Conservation (phyloP, 176 grass and related monocot genomes). For the Juncus inflexus region DNA sequence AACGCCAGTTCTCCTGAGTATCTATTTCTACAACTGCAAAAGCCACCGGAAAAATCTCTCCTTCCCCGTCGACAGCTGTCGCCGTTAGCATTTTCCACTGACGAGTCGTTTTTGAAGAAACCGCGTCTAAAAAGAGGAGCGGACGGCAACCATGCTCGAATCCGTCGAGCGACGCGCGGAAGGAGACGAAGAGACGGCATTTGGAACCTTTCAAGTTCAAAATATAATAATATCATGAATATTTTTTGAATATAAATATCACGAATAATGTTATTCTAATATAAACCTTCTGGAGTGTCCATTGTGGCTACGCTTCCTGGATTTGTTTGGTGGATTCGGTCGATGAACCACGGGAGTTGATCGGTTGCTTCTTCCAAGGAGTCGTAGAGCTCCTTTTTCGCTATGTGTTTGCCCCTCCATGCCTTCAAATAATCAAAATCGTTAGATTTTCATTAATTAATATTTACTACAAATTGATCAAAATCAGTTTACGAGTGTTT, state of each 20-base stretch:
- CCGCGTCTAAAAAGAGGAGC: slow-evolving; percentile 72
- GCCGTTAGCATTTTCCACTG: slow-evolving; percentile 77
- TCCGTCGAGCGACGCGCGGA: slow-evolving; percentile 74
- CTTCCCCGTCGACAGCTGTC: slow-evolving; percentile 70
- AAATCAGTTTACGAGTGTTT: no score
- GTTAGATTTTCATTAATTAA: background rate
- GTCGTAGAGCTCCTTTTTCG: slow-evolving; percentile 80
- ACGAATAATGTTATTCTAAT: no score
- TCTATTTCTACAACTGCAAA: slow-evolving; percentile 72
- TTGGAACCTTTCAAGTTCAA: slow-evolving; percentile 38
- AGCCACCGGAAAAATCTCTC: slow-evolving; percentile 75
- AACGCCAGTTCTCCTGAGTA: slow-evolving; percentile 68
- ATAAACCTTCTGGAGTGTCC: slow-evolving; percentile 38
- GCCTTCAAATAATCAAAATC: slow-evolving; percentile 23
- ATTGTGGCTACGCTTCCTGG: slow-evolving; percentile 79
- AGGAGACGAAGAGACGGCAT: slow-evolving; percentile 81
- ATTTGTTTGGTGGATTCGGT: slow-evolving; percentile 75
- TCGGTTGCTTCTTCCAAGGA: slow-evolving; percentile 69
- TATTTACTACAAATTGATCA: no score
- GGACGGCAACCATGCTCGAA: slow-evolving; percentile 93
- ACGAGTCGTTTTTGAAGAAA: slow-evolving; percentile 68
- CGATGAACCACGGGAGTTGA: slow-evolving; percentile 90
- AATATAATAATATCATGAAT: no score
- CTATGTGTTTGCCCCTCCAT: slow-evolving; percentile 90
- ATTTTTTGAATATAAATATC: no score